phyloP scores from a whole-genome alignment of 2,329 filamentous ascomycete genomes.

The Xenosphaeropsis pyriputrescens region DNA sequence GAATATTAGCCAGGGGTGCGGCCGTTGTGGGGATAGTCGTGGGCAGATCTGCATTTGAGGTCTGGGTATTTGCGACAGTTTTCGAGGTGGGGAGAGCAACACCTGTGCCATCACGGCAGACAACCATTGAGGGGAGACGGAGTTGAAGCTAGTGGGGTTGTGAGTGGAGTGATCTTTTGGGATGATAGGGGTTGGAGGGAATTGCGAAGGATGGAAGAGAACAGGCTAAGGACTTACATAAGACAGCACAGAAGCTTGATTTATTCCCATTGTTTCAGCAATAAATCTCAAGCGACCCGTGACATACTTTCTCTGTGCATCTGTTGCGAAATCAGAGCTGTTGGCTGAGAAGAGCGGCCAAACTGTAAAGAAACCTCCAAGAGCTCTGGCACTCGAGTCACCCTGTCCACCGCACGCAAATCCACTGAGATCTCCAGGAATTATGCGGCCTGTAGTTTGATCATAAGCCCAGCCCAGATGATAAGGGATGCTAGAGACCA shows the following conservation, averaged over 20 bases:
- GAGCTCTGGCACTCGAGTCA: slow-evolving; percentile 27
- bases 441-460: slow-evolving; percentile 19
- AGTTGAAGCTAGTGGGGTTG: slow-evolving; percentile 31
- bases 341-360: slow-evolving; percentile 41
- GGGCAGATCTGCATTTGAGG: too few relatives aligned
- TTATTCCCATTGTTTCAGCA: slow-evolving; percentile 37
- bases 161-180: not conserved
- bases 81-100: slow-evolving; percentile 4
- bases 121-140: slow-evolving; percentile 47
- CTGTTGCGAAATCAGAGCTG: slow-evolving; percentile 42
- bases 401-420: slow-evolving; percentile 36
- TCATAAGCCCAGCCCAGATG: slow-evolving; percentile 43
- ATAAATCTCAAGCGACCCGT: slow-evolving; percentile 38
- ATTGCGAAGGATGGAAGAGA: not conserved
- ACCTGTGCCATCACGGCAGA: slow-evolving; percentile 19
- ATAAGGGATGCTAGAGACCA: slow-evolving; percentile 46
- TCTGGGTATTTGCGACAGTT: slow-evolving; percentile 1
- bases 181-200: not conserved
- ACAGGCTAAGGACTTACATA: slow-evolving; percentile 25
- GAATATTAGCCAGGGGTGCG: too few relatives aligned
- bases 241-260: slow-evolving; percentile 38
- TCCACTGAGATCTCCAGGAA: slow-evolving; percentile 19
- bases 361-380: slow-evolving; percentile 43
- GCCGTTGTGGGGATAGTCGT: too few relatives aligned
- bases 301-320: slow-evolving; percentile 40